Conservation (phyloP, 228 moss, liverwort and hornwort species). For the Sphagnum magellanicum region DNA sequence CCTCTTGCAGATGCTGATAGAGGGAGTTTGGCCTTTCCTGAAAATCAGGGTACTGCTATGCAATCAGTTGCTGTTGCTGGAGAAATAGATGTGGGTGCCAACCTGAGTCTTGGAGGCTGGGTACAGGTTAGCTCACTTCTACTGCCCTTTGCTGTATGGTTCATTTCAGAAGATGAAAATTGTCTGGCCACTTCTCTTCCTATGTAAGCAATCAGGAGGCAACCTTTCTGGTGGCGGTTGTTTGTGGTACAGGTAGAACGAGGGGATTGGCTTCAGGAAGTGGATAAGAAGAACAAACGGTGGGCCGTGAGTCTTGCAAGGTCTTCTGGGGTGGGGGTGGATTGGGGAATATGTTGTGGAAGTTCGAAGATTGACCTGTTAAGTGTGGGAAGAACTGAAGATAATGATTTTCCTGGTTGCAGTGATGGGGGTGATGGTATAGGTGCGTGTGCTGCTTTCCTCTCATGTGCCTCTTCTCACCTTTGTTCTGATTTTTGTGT, state of each 20-base stretch:
- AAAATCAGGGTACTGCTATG: slow-evolving; percentile 54
- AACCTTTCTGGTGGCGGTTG: not conserved
- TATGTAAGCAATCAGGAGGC: too few species aligned
- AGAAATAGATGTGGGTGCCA: slow-evolving; percentile 77
- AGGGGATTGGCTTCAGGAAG: slow-evolving; percentile 60
- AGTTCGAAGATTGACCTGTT: slow-evolving; percentile 60
- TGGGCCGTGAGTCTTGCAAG: slow-evolving; percentile 83
- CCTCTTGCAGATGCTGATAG: slow-evolving; percentile 36
- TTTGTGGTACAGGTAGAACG: slow-evolving; percentile 41
- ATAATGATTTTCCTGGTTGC: slow-evolving; percentile 6
- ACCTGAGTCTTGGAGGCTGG: slow-evolving; percentile 86
- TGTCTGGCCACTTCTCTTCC: not conserved
- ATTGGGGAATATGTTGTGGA: slow-evolving; percentile 80
- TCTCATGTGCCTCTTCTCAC: slow-evolving; percentile 11
- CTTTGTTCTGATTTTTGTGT: not conserved
- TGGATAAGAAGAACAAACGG: slow-evolving; percentile 58
- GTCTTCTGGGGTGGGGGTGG: slow-evolving; percentile 41
- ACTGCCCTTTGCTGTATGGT: not conserved
- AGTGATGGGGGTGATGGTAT: slow-evolving; percentile 17
- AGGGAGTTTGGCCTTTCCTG: slow-evolving; percentile 18
- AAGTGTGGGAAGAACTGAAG: slow-evolving; percentile 31
- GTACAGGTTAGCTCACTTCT: slow-evolving; percentile 47
- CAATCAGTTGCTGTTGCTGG: slow-evolving; percentile 86
- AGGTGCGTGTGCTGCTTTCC: slow-evolving; percentile 31
- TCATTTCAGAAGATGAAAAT: not conserved